Evolutionary conservation across 2,329 filamentous ascomycete species (phyloP).

Genomic region (Pestalotiopsis sp.): DNA sequence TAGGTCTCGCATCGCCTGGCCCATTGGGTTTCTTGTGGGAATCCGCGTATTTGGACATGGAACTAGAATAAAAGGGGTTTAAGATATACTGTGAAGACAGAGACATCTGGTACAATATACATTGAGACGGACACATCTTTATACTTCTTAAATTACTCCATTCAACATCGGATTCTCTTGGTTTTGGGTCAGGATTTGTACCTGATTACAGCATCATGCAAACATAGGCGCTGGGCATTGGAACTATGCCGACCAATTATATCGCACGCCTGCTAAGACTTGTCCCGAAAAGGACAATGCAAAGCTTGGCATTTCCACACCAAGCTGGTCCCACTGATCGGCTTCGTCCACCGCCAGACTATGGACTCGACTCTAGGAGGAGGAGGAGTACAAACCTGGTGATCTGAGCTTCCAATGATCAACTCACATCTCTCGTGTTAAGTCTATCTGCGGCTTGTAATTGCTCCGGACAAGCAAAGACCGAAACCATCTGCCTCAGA

Average conservation of each 20-base stretch:
- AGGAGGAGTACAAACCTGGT: background rate
- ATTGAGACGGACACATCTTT: background rate
- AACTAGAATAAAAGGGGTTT: too few relatives aligned
- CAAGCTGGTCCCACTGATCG: background rate
- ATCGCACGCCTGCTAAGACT: background rate
- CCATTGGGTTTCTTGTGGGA: conserved; percentile 17
- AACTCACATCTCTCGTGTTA: background rate
- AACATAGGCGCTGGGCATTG: background rate
- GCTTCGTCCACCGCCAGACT: background rate
- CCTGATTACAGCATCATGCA: background rate
- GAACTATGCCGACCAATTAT: background rate
- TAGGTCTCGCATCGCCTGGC: conserved; percentile 23
- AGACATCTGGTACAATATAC: too few relatives aligned
- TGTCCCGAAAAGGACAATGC: background rate
- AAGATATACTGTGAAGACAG: background rate
- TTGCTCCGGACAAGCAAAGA: background rate
- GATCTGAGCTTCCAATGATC: background rate
- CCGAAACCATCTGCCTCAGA: background rate
- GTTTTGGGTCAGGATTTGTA: background rate
- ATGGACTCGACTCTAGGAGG: background rate
- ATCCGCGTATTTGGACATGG: conserved; percentile 17
- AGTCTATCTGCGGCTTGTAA: background rate
- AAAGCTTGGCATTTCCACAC: background rate
- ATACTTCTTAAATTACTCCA: too few relatives aligned
- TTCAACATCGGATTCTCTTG: background rate